Evolutionary conservation across 1,284 basidiomycete species (phyloP), one percentile per base, ranked within the genome.

Genomic region (Ustilago cynodontis): DNA sequence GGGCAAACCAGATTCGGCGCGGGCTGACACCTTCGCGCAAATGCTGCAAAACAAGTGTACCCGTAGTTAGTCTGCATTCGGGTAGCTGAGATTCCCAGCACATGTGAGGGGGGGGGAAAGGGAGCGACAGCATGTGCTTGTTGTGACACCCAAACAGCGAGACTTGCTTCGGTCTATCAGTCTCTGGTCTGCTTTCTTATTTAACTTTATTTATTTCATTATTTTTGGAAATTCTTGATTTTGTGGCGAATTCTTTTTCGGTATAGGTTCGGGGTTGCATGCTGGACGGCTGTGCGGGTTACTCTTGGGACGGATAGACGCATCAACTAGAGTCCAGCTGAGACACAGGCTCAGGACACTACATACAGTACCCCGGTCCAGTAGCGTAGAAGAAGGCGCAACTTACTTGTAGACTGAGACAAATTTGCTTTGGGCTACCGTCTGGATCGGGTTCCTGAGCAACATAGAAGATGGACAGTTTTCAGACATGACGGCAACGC

Each of bases 321-420:
- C 43, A 45, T 45, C 43, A 20, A 20, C 11, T 22, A 45, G 14
- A 37, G 9, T 37, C 35, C 35, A 45, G 4, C 43, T 45, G 43
- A 45, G 43, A 45, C 43, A 45, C 8, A 41, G n/a, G n/a, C n/a
- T n/a, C n/a, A n/a, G n/a, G n/a, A n/a, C n/a, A n/a, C n/a, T n/a
- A n/a, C n/a, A 7, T 41, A 47, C 43, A 10, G n/a, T 24, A 20
- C 43, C 20, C n/a, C 43, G 31, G 5, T 33, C 31, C 31, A 33
- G 35, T 28, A 49, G 47, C 47, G 24, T 49, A 16, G 47, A 49
- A 49, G 13, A 26, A 49, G 47, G 47, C 47, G 47, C 47, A 49
- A 49, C 24, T 3, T 49, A 49, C 47, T 8, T 28, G 26, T 24
- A 28, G 22, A 49, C 47, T 24, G 47, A 49, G 24, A 49, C 47